phyloP scores from a whole-genome alignment of 257 asterid species.

The Solanum appendiculatum region DNA sequence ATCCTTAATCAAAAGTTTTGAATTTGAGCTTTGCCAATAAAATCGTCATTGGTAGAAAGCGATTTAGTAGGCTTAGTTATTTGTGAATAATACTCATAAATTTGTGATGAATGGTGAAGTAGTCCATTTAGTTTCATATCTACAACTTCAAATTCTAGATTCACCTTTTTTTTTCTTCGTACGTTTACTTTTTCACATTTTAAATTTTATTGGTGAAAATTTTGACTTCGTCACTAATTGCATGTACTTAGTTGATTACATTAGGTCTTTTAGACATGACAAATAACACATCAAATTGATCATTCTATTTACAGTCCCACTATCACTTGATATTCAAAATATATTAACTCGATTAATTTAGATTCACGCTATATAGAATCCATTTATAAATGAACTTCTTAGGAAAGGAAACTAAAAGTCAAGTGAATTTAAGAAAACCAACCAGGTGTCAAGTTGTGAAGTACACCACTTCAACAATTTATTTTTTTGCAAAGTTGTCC shows the following conservation, averaged over 20 bases:
- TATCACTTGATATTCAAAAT: neutral
- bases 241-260: neutral
- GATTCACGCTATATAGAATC: neutral
- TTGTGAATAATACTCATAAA: neutral
- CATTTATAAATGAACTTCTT: neutral
- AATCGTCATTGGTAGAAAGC: neutral
- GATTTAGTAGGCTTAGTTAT: too few species aligned
- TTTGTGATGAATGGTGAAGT: neutral
- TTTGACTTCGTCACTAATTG: neutral
- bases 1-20: neutral
- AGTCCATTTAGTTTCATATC: neutral
- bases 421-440: neutral
- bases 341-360: neutral
- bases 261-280: neutral
- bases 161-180: rapidly evolving
- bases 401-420: neutral
- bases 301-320: neutral
- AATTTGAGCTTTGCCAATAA: neutral
- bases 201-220: rapidly evolving
- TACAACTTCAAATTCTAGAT: too few species aligned
- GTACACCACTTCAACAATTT: neutral
- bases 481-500: neutral
- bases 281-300: neutral
- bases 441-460: constrained; percentile 5
- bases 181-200: too few species aligned